A percentile compares a stretch with the other conserved stretches of the same genome.
These are phyloP conservation scores for Allodekkera sacchari DNA, from an alignment of 805 yeast genomes.

Conservation along the genomic window DNA sequence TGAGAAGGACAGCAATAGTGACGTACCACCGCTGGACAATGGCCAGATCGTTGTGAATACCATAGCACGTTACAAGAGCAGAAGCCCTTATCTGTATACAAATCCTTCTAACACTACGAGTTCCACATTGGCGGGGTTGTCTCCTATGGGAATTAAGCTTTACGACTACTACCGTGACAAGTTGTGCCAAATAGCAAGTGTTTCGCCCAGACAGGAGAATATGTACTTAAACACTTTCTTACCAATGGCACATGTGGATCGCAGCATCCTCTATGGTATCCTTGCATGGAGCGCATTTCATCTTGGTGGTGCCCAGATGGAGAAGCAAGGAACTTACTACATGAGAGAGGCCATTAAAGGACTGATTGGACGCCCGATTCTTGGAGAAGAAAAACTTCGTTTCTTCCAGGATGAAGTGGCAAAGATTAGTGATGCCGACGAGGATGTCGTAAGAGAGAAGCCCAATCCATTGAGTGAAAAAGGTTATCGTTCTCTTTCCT, in stretches of 20 bases:
- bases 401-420: constrained; percentile 20
- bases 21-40: too few species aligned
- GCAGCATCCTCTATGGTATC: constrained; percentile 42
- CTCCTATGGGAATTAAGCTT: constrained; percentile 29
- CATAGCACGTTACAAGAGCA: too few species aligned
- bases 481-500: constrained; percentile 5
- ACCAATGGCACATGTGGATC: constrained; percentile 46
- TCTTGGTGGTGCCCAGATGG: constrained; percentile 34
- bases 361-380: constrained; percentile 26
- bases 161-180: constrained; percentile 43
- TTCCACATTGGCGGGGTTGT: constrained; percentile 21
- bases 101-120: constrained; percentile 23
- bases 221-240: constrained; percentile 43
- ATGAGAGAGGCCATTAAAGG: constrained; percentile 39
- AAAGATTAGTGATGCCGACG: constrained; percentile 7
- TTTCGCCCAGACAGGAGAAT: constrained; percentile 43
- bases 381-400: constrained; percentile 15
- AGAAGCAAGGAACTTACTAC: constrained; percentile 39
- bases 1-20: too few species aligned
- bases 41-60: too few species aligned
- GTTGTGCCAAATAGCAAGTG: constrained; percentile 33
- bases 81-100: constrained; percentile 12
- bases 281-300: constrained; percentile 52
- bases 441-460: constrained; percentile 7
- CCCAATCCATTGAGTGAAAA: constrained; percentile 3